These are phyloP conservation scores for Mycena maculata DNA, from an alignment of 768 basidiomycete genomes.

Conservation along the genomic window DNA sequence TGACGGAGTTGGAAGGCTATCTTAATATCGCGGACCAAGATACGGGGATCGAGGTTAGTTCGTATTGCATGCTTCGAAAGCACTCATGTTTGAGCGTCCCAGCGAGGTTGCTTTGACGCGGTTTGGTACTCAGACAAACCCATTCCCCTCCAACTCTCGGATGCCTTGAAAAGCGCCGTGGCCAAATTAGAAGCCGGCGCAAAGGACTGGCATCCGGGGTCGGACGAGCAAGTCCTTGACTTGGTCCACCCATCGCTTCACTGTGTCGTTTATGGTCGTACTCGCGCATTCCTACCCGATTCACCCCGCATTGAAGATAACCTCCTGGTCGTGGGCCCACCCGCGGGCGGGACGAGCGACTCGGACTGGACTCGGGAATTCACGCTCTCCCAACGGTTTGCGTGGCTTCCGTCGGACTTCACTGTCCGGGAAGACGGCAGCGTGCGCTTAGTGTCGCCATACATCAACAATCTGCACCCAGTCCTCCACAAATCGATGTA, in stretches of 20 bases:
- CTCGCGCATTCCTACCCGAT: constrained; percentile 4
- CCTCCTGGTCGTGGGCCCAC: not conserved
- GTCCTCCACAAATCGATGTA: not conserved
- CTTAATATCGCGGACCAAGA: not conserved
- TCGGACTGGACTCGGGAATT: not conserved
- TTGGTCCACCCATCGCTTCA: no score
- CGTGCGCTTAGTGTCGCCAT: constrained; percentile 11
- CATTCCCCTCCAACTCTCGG: constrained; percentile 18
- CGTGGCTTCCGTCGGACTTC: constrained; percentile 20
- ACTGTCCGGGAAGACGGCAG: not conserved
- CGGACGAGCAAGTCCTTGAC: constrained; percentile 39
- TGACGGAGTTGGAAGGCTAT: not conserved
- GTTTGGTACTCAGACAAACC: constrained; percentile 36
- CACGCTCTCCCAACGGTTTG: constrained; percentile 1
- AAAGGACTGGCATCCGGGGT: constrained; percentile 44
- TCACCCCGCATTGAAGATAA: not conserved
- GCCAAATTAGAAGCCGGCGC: constrained; percentile 32
- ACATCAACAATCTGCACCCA: constrained; percentile 23
- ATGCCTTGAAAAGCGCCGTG: constrained; percentile 13
- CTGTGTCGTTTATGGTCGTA: constrained; percentile 40
- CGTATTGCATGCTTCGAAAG: not conserved
- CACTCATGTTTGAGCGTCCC: not conserved
- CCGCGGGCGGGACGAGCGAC: not conserved
- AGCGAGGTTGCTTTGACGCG: constrained; percentile 18
- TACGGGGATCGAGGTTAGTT: not conserved